Evolutionary conservation across 2,329 filamentous ascomycete species (phyloP).

Genomic region (Rutstroemia sp.): DNA sequence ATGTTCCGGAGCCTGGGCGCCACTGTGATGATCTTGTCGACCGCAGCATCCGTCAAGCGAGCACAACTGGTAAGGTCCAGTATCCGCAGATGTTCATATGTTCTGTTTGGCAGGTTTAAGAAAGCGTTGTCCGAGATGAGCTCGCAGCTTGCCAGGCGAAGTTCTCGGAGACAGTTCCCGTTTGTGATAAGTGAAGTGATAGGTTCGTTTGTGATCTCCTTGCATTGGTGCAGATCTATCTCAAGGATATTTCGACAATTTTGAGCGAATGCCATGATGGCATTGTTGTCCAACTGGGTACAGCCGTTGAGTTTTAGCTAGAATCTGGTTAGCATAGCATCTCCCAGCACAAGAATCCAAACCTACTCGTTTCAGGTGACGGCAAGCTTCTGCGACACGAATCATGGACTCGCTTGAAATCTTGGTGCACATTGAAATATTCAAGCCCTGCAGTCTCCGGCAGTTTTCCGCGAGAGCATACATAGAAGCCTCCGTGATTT

Average conservation of each 20-base stretch:
- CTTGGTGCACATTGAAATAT: conserved; percentile 78
- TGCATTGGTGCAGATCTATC: conserved; percentile 87
- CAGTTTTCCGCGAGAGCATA: conserved; percentile 74
- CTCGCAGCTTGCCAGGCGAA: conserved; percentile 79
- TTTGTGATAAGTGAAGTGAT: conserved; percentile 73
- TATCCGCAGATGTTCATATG: conserved; percentile 84
- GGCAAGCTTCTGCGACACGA: conserved; percentile 71
- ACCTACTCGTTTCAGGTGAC: conserved; percentile 75
- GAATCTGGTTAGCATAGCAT: conserved; percentile 13
- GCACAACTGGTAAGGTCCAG: conserved; percentile 87
- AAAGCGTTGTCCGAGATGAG: conserved; percentile 86
- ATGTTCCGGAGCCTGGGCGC: conserved; percentile 87
- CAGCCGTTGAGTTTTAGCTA: conserved; percentile 94
- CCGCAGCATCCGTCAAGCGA: conserved; percentile 75
- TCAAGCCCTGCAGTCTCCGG: conserved; percentile 79
- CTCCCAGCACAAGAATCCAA: neutral
- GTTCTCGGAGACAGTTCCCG: conserved; percentile 78
- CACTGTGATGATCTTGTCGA: conserved; percentile 78
- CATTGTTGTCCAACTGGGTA: conserved; percentile 70
- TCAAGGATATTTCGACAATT: conserved; percentile 91
- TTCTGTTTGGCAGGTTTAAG: conserved; percentile 60
- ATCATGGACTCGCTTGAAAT: conserved; percentile 84
- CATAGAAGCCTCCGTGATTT: conserved; percentile 78
- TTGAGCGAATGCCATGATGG: conserved; percentile 77
- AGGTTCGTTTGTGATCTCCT: conserved; percentile 71